Evolutionary conservation across 2,329 filamentous ascomycete genomes (phyloP).

Genomic region (Cladosporium velox): DNA sequence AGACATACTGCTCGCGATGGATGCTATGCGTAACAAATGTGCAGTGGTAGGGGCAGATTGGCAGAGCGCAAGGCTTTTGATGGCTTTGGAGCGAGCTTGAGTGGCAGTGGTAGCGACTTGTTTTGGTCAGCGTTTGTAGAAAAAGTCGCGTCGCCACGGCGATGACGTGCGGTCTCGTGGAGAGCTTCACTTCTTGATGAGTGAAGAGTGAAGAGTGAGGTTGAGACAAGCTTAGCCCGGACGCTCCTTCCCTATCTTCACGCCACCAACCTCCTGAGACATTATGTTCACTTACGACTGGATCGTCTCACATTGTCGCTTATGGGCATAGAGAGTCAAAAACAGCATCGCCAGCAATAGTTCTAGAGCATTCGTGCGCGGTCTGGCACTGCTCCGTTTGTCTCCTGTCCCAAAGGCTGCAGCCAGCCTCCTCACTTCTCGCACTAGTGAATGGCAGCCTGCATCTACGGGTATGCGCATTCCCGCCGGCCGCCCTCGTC

Average conservation of each 20-base stretch:
- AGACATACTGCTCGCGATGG: background rate
- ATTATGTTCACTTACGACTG: background rate
- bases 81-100: background rate
- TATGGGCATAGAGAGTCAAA: background rate
- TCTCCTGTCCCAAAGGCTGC: background rate
- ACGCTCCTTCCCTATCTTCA: background rate
- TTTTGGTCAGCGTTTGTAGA: background rate
- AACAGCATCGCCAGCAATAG: background rate
- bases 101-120: background rate
- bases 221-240: background rate
- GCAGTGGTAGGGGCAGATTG: background rate
- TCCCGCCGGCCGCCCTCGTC: background rate
- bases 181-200: background rate
- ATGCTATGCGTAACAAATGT: background rate
- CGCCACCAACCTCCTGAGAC: background rate
- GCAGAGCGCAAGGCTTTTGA: background rate
- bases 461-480: background rate
- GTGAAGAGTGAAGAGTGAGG: slow-evolving; percentile 12
- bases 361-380: background rate
- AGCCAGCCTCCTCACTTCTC: background rate
- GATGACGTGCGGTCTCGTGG: background rate
- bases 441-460: background rate
- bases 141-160: background rate
- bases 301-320: background rate
- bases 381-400: background rate